phyloP scores from a whole-genome alignment of 148 eudicot genomes.

The Selenicereus undatus region DNA sequence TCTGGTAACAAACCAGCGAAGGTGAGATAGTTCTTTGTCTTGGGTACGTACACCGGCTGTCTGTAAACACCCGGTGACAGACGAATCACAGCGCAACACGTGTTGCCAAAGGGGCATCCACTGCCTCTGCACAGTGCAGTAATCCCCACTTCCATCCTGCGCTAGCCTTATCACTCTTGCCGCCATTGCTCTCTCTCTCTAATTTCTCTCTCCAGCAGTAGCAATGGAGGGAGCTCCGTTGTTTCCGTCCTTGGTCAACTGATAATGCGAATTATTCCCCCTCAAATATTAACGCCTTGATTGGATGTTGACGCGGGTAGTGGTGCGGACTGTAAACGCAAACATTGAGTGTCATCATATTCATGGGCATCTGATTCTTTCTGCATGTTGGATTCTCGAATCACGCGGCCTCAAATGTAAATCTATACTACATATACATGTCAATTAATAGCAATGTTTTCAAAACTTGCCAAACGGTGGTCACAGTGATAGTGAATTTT shows the following conservation, averaged over 20 bases:
- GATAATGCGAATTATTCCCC: background rate
- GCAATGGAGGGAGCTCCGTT: background rate
- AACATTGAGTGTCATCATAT: background rate
- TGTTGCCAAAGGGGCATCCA: constrained; percentile 77
- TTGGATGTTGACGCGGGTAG: constrained; percentile 2
- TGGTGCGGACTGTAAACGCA: background rate
- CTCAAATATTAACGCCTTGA: background rate
- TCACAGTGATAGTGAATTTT: too few relatives aligned
- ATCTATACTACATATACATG: too few relatives aligned
- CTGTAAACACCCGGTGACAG: constrained; percentile 72
- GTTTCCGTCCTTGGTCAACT: background rate
- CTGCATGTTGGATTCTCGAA: background rate
- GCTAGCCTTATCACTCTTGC: constrained; percentile 48
- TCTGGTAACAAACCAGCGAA: constrained; percentile 70
- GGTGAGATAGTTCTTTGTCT: constrained; percentile 78
- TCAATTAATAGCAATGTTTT: too few relatives aligned
- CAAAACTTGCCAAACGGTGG: too few relatives aligned
- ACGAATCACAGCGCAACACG: constrained; percentile 68
- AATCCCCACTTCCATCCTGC: constrained; percentile 60
- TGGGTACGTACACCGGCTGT: constrained; percentile 82
- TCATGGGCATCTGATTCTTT: background rate
- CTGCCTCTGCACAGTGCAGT: constrained; percentile 66
- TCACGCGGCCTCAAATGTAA: too few relatives aligned
- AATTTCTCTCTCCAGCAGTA: background rate
- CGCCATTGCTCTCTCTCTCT: background rate